Evolutionary conservation across 1,139 yeast genomes (phyloP), one percentile per base, ranked within the genome.

Genomic region (Tardiomyces digboiensis): DNA sequence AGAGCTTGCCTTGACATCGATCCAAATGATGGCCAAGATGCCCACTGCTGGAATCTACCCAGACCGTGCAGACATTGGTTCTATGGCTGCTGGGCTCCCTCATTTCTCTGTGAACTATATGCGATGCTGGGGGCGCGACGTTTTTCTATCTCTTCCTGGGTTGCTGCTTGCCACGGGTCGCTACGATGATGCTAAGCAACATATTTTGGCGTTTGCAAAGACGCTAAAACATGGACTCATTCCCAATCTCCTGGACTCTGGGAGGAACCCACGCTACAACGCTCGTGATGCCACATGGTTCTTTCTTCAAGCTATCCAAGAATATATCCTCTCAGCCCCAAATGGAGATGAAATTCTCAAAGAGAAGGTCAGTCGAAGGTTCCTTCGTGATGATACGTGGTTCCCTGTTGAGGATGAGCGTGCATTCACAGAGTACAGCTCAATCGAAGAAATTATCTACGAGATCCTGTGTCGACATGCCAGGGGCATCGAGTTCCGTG

Each of bases 91-190:
- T 1, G 98, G 97, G 0, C 72, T 91, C 48, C 98, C 98, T 2
- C 97, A 89, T 65, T 91, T 91, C 63, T 80, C 93, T 58, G 76
- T 75, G 47, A 87, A 82, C 53, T 88, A 85, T 62, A 88, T 89
- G 95, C 75, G 98, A 64, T 87, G 97, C 61, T 91, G 98, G 98
- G 98, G 98, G 23, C 75, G 98, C 59, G 98, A 91, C 65, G 95
- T 88, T 2, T 91, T 91, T 59, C 82, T 91, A 45, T 76, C 96
- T 0, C 72, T 84, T 45, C 71, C 96, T 51, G 98, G 98, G 0
- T 70, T 89, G 42, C 66, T 88, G 49, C 66, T 89, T 37, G 81
- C 83, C 1, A 75, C 96, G 0, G 93, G 83, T 14, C 72, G 97
- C 46, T 77, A 61, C 56, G 85, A 82, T 2, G 91, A 82, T 46